phyloP scores from a whole-genome alignment of 2,329 filamentous ascomycete genomes.

The Trichophaea hybrida region DNA sequence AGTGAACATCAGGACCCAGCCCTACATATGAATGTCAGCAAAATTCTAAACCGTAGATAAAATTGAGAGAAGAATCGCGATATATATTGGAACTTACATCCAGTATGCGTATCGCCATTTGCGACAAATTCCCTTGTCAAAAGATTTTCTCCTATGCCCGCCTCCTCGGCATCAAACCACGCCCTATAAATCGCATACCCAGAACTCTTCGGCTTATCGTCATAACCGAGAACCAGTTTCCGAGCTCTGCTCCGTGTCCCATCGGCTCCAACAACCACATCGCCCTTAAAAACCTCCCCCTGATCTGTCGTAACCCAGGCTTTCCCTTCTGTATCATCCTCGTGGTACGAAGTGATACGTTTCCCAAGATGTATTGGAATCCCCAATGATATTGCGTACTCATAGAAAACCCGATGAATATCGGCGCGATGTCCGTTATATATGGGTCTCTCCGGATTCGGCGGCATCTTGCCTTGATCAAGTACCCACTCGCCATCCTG shows the following conservation, averaged over 20 bases:
- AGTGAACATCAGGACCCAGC: conserved; percentile 41
- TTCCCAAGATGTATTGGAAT: conserved; percentile 44
- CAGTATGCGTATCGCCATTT: conserved; percentile 39
- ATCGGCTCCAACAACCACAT: conserved; percentile 42
- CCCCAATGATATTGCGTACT: conserved; percentile 42
- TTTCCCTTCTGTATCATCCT: conserved; percentile 35
- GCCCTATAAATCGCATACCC: conserved; percentile 42
- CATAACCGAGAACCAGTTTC: conserved; percentile 39
- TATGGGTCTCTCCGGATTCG: conserved; percentile 38
- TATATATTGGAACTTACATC: conserved; percentile 29
- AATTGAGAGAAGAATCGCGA: neutral
- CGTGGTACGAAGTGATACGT: conserved; percentile 41
- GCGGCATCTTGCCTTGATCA: conserved; percentile 38
- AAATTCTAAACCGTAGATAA: neutral
- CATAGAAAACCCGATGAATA: conserved; percentile 45
- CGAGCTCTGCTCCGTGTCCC: conserved; percentile 42
- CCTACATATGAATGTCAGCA: conserved; percentile 1
- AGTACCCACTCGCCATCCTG: conserved; percentile 47
- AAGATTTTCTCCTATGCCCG: conserved; percentile 36
- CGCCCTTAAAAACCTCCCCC: conserved; percentile 37
- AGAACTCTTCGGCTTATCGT: conserved; percentile 39
- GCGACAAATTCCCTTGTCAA: conserved; percentile 41
- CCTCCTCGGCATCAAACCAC: conserved; percentile 38
- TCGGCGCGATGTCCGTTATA: conserved; percentile 49
- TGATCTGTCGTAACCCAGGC: conserved; percentile 40